Evolutionary conservation across 2,329 filamentous ascomycete species (phyloP), one percentile per base, ranked within the genome.

Genomic region (Thelonectria blattea): DNA sequence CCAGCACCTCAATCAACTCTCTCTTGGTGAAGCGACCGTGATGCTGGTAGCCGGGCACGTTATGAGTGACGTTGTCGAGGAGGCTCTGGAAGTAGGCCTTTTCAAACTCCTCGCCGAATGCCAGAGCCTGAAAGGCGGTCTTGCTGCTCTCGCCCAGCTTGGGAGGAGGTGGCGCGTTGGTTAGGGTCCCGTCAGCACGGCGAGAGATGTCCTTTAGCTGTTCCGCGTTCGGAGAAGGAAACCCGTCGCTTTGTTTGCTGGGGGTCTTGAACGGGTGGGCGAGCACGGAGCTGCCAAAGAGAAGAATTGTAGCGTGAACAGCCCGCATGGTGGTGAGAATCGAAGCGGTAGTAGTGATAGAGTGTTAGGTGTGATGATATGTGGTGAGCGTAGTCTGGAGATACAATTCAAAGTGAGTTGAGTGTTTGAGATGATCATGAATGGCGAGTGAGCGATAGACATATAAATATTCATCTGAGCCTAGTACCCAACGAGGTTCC

Each of bases 21-120:
- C 32, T 18, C 14, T 56, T 56, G 12, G 20, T 56, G 37, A 56
- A 56, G 8, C 43, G 20, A 1, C n/a, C 17, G 27, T 42, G 22
- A 3, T 24, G 18, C 6, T 53, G 42, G 11, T 48, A 58, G 1
- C 56, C 56, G 1, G 30, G 39, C 20, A 55, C 50, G 5, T 15
- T 46, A 24, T 48, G 6, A n/a, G 56, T 58, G 50, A 58, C 30
- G 11, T 58, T 58, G 3, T 47, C 12, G 15, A 58, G 49, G 5
- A 58, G 32, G 9, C 50, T 54, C n/a, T 27, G 18, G 18, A 58
- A 58, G 24, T 54, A 58, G 5, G 56, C 56, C 49, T 52, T 27
- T 34, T 58, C 56, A 34, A 58, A 58, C 34, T 53, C 42, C 17
- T 58, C 56, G 8, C 49, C 49, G 24, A 58, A 58, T 1, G 56